Evolutionary conservation across 2,329 filamentous ascomycete genomes (phyloP).

Genomic region (Diplodia corticola): DNA sequence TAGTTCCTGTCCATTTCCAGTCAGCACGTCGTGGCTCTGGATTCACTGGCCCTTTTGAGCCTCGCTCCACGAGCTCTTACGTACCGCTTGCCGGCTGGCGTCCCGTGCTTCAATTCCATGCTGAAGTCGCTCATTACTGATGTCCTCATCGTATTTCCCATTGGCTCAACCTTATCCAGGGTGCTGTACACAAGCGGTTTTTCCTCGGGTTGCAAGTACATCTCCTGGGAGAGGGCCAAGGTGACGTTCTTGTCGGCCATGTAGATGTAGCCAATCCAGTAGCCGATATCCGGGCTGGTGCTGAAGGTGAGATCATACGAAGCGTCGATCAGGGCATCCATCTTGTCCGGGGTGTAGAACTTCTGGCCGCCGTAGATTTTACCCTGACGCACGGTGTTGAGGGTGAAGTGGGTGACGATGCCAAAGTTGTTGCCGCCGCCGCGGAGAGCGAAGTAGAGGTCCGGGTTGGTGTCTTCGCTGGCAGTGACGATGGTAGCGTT

Average conservation of each 20-base stretch:
- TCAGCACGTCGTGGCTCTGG: neutral
- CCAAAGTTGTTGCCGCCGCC: constrained; percentile 42
- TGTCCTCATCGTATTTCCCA: constrained; percentile 29
- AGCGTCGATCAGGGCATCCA: constrained; percentile 27
- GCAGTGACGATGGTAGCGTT: constrained; percentile 17
- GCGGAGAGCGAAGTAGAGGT: constrained; percentile 41
- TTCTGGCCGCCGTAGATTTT: constrained; percentile 42
- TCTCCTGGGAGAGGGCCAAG: constrained; percentile 28
- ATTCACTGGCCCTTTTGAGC: neutral
- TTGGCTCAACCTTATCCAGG: constrained; percentile 29
- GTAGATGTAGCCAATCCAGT: constrained; percentile 6
- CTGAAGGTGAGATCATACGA: constrained; percentile 27
- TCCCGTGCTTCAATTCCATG: constrained; percentile 25
- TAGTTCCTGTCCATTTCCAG: constrained; percentile 8
- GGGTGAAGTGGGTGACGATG: constrained; percentile 39
- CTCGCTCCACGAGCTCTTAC: constrained; percentile 12
- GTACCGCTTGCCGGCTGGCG: constrained; percentile 7
- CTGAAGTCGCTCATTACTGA: constrained; percentile 31
- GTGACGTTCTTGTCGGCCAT: constrained; percentile 25
- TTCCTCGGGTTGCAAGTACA: constrained; percentile 30
- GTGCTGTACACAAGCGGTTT: constrained; percentile 28
- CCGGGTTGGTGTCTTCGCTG: constrained; percentile 18
- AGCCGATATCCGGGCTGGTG: constrained; percentile 26
- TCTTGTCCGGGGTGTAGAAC: constrained; percentile 30
- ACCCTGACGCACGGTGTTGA: constrained; percentile 17